These are phyloP conservation scores for Botrytis pseudocinerea DNA, from an alignment of 2,329 filamentous ascomycete genomes.

Conservation along the genomic window DNA sequence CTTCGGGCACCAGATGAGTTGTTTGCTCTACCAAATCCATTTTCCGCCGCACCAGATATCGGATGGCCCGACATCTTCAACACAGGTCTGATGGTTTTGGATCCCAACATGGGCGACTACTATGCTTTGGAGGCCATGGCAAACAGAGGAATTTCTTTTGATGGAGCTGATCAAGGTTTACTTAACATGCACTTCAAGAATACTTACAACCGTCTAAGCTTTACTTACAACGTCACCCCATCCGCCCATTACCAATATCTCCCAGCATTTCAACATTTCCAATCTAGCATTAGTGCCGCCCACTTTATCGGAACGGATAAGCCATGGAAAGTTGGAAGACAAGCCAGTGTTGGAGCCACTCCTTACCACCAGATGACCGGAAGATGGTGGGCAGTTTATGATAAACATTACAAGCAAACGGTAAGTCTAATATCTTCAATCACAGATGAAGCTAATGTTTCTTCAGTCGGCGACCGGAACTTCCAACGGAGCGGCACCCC, in stretches of 20 bases:
- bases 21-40: constrained; percentile 63
- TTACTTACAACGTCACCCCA: constrained; percentile 96
- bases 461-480: constrained; percentile 33
- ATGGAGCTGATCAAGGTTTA: constrained; percentile 93
- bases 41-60: constrained; percentile 83
- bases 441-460: constrained; percentile 21
- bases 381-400: constrained; percentile 93
- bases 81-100: constrained; percentile 92
- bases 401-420: constrained; percentile 71
- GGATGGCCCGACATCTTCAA: constrained; percentile 99
- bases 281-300: constrained; percentile 82
- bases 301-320: constrained; percentile 94
- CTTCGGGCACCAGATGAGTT: constrained; percentile 90
- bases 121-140: constrained; percentile 83
- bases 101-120: constrained; percentile 84
- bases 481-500: constrained; percentile 29
- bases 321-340: constrained; percentile 74
- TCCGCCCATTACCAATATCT: constrained; percentile 97
- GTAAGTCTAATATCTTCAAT: constrained; percentile 42
- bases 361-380: constrained; percentile 82
- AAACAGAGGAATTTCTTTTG: constrained; percentile 85
- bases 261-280: constrained; percentile 90
- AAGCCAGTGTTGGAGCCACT: constrained; percentile 53
- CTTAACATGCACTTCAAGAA: constrained; percentile 91
- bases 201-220: constrained; percentile 83